Conservation (phyloP, 192 early-diverging fungal species). For the Dissophora ornata region DNA sequence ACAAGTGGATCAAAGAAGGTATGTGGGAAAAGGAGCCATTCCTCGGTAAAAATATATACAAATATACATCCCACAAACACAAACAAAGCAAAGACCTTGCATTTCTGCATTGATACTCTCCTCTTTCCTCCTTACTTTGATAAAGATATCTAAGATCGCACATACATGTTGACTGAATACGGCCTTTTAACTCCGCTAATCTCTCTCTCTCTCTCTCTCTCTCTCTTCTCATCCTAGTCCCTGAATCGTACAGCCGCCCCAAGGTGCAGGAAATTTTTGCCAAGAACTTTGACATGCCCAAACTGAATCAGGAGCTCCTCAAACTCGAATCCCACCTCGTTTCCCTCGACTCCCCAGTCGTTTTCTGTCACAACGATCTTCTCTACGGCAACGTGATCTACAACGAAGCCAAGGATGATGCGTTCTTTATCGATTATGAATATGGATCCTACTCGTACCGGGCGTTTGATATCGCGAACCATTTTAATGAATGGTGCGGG, state of each 20-base stretch:
- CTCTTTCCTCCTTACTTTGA: neutral
- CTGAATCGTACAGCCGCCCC: conserved; percentile 65
- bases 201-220: neutral
- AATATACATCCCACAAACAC: too few species aligned
- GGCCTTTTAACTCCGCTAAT: neutral
- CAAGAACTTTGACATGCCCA: conserved; percentile 60
- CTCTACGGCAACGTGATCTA: conserved; percentile 92
- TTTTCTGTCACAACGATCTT: conserved; percentile 95
- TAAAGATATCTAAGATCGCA: too few species aligned
- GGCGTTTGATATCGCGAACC: conserved; percentile 96
- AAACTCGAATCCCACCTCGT: conserved; percentile 67
- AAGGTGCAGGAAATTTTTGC: conserved; percentile 68
- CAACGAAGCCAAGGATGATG: conserved; percentile 65
- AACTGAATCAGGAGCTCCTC: conserved; percentile 56
- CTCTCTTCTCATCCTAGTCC: conserved; percentile 58
- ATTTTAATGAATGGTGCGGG: conserved; percentile 89
- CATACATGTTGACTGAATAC: too few species aligned
- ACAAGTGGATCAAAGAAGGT: conserved; percentile 78
- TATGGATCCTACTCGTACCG: conserved; percentile 87
- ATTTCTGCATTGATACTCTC: too few species aligned
- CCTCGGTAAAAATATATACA: neutral
- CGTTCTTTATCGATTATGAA: conserved; percentile 94
- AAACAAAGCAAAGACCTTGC: too few species aligned
- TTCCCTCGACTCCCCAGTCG: conserved; percentile 77
- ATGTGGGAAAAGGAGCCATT: conserved; percentile 1